A percentile compares a stretch with the other conserved stretches of the same genome.
Conservation (phyloP, 257 asterid genomes). For the Voacanga thouarsii region DNA sequence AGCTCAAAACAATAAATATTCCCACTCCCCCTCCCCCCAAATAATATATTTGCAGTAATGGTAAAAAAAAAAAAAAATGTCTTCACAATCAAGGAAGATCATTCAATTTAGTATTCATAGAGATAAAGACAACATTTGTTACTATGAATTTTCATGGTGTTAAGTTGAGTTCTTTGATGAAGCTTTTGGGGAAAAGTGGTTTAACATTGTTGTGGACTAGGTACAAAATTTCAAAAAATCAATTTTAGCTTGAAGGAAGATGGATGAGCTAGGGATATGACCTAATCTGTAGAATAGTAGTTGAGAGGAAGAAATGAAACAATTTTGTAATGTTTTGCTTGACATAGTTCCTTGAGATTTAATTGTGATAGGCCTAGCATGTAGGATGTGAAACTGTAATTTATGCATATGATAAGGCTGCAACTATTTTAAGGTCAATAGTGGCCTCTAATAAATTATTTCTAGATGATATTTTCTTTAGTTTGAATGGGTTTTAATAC, state of each 20-base stretch:
- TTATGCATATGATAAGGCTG: too few species aligned
- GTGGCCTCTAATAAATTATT: neutral
- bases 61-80: neutral
- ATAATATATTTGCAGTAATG: neutral
- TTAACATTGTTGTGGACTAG: neutral
- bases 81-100: neutral
- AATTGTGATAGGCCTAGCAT: neutral
- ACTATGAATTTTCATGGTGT: neutral
- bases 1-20: neutral
- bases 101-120: neutral
- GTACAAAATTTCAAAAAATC: neutral
- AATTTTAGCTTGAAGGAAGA: neutral
- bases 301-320: neutral
- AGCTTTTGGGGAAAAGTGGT: neutral
- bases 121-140: neutral
- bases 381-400: neutral
- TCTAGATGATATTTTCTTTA: neutral
- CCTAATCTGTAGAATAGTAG: neutral
- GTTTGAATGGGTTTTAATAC: neutral
- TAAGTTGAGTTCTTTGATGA: neutral
- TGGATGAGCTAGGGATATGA: neutral
- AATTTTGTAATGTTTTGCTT: neutral
- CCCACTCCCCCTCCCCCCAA: too few species aligned
- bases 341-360: neutral
- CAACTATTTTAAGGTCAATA: too few species aligned